Conservation (phyloP, 768 basidiomycete genomes). For the Kwoniella sp. region DNA sequence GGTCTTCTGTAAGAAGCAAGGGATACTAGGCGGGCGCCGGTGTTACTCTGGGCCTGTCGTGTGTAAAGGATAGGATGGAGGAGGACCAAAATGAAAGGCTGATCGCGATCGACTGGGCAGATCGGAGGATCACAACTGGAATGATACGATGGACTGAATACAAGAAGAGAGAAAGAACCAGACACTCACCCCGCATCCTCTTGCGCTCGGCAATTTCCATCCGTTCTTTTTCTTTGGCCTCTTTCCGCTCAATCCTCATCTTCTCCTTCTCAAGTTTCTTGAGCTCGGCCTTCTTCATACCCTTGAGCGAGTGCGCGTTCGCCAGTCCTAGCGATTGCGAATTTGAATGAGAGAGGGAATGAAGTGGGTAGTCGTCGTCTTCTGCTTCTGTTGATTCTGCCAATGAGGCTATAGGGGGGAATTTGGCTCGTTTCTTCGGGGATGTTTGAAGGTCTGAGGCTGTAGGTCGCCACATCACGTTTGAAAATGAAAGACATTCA, state of each 20-base stretch:
- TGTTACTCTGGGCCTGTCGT: too few species aligned
- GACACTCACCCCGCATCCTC: slow-evolving; percentile 58
- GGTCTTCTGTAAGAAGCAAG: too few species aligned
- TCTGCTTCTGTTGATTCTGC: slow-evolving; percentile 12
- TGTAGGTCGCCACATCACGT: too few species aligned
- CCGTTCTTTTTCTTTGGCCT: slow-evolving; percentile 74
- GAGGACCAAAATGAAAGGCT: too few species aligned
- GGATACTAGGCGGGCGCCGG: too few species aligned
- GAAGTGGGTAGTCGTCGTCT: slow-evolving; percentile 7
- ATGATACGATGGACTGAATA: too few species aligned
- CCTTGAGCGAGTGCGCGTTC: slow-evolving; percentile 17
- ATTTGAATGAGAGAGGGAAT: background rate
- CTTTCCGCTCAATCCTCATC: slow-evolving; percentile 65
- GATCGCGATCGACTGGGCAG: too few species aligned
- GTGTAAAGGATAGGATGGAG: too few species aligned
- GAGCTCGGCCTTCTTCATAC: slow-evolving; percentile 60
- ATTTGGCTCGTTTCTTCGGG: slow-evolving; percentile 56
- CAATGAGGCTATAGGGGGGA: background rate
- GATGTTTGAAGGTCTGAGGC: slow-evolving; percentile 10
- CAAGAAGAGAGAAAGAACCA: too few species aligned
- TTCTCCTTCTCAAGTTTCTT: slow-evolving; percentile 75
- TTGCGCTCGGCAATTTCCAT: slow-evolving; percentile 56
- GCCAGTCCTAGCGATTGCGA: background rate
- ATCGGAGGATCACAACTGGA: too few species aligned
- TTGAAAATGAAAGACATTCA: too few species aligned